Base-by-base conservation (phyloP, 768 basidiomycete species). In the Mycena galopus region DNA sequence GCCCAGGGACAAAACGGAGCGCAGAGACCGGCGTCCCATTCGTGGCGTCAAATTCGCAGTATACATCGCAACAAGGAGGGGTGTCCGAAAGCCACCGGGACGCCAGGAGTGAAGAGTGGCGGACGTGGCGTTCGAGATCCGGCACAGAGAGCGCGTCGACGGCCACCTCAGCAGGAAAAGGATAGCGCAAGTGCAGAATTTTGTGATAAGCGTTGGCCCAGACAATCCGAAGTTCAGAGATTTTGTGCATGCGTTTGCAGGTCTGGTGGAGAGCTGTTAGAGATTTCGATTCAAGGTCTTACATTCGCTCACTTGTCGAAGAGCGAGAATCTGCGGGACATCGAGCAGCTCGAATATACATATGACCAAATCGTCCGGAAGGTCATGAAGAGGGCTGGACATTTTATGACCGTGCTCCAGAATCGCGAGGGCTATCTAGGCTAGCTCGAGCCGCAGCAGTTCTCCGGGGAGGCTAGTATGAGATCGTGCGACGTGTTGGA, bases 171-270 rank as follows among this genome's bases (percentile, higher is more conserved):
- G 50, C 12, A 0, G 88, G 84, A 71, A 91, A 92, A 0, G 92
- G 91, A 66, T 86, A 87, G 0, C 87, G 86, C 27, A 78, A 79
- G 9, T 75, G 67, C 3, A 89, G 77, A 59, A 92, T 84, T 55
- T 88, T 83, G 21, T 73, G 75, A 75, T 86, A 88, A 21, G 86
- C 87, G 53, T 86, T 86, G 19, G 83, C 84, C 92, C 92, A 93
- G 16, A 92, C 85, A 67, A 87, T 84, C 56, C 86, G 88, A 29
- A 88, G 81, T 8, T 77, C 79, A 1, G 89, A 87, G n/a, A 91
- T 69, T 12, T 75, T 65, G 44, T 78, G 76, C 33, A 92, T 76
- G n/a, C 84, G 83, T 73, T 79, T 87, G 72, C 88, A 92, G 64
- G 86, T 87, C 90, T 92, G 53, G 17, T n/a, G n/a, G n/a, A n/a